phyloP scores from a whole-genome alignment of 2,329 filamentous ascomycete species.

The Coniosporium tulheliwenetii region DNA sequence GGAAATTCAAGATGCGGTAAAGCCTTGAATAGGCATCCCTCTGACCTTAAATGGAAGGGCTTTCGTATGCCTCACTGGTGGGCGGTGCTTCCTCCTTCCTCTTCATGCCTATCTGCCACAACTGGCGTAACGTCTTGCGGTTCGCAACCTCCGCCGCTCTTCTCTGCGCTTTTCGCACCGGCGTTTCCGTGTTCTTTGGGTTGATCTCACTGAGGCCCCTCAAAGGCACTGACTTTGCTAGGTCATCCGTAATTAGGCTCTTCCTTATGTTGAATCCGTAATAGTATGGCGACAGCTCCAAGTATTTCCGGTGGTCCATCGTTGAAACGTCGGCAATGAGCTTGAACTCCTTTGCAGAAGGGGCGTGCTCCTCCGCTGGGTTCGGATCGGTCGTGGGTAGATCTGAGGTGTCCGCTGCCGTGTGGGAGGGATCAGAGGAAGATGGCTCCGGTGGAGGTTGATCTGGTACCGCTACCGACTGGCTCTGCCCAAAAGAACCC shows the following conservation, averaged over 20 bases:
- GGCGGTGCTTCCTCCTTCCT: no score
- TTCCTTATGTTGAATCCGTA: slow-evolving; percentile 13
- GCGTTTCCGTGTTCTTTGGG: no score
- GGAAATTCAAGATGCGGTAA: no score
- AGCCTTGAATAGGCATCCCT: no score
- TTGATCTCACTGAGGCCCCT: slow-evolving; percentile 20
- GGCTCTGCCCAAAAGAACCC: neutral
- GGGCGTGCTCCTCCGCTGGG: neutral
- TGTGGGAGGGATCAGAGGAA: slow-evolving; percentile 1
- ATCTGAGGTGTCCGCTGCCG: slow-evolving; percentile 5
- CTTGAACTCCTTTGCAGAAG: slow-evolving; percentile 21
- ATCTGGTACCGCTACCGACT: slow-evolving; percentile 1
- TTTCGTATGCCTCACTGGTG: no score
- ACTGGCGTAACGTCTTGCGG: no score
- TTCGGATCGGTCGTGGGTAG: slow-evolving; percentile 1
- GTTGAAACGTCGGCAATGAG: slow-evolving; percentile 22
- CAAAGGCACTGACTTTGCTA: slow-evolving; percentile 22
- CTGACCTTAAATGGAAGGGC: no score
- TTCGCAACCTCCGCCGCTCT: no score
- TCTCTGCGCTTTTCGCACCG: no score
- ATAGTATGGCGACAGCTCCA: slow-evolving; percentile 18
- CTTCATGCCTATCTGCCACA: no score
- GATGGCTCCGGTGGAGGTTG: neutral
- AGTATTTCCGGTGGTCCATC: slow-evolving; percentile 23
- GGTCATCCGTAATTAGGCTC: slow-evolving; percentile 16